These are phyloP conservation scores for Daldinia eschscholtzii DNA, from an alignment of 2,329 filamentous ascomycete species.

Conservation along the genomic window DNA sequence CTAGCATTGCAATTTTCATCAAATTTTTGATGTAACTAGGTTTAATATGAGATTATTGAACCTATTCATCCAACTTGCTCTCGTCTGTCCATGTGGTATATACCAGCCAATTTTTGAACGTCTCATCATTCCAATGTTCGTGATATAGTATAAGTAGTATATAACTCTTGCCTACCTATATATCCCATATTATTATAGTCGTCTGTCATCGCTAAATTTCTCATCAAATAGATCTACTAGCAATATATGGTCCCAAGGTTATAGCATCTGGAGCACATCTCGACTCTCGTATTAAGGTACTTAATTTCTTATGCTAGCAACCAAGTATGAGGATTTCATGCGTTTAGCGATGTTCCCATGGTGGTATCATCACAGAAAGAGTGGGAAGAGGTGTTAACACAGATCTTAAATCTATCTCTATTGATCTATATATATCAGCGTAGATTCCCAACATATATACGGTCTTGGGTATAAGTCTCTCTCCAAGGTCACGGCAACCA, in stretches of 20 bases:
- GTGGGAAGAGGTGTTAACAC: background rate
- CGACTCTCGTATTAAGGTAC: too few relatives aligned
- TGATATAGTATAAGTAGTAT: background rate
- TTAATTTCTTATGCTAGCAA: too few relatives aligned
- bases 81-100: too few relatives aligned
- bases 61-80: background rate
- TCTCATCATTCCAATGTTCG: background rate
- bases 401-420: background rate
- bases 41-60: slow-evolving; percentile 19
- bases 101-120: background rate
- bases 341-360: too few relatives aligned
- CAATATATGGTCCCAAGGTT: too few relatives aligned
- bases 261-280: too few relatives aligned
- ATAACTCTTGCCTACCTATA: background rate
- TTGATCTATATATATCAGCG: background rate
- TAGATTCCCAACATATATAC: background rate
- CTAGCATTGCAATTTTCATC: slow-evolving; percentile 16
- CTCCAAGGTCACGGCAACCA: background rate
- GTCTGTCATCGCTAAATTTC: too few relatives aligned
- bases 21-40: background rate
- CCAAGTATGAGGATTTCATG: too few relatives aligned
- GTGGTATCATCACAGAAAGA: too few relatives aligned
- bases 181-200: too few relatives aligned
- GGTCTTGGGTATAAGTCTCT: background rate
- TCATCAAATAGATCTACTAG: too few relatives aligned